phyloP scores from a whole-genome alignment of 1,284 basidiomycete species.

The Naganishia sp. region DNA sequence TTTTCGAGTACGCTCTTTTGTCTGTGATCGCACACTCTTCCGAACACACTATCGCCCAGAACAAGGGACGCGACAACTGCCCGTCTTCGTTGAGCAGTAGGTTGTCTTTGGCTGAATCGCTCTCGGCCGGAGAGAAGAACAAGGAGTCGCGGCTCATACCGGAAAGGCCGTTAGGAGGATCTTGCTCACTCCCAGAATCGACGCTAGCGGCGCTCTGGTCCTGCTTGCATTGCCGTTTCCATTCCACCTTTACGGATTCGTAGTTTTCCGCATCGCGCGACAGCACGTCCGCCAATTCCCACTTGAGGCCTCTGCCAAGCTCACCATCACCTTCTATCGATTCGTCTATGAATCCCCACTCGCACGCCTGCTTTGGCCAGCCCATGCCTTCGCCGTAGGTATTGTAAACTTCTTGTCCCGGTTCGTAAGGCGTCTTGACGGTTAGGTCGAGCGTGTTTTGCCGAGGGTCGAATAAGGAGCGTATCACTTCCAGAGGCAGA shows the following conservation, averaged over 20 bases:
- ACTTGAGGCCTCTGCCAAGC: slow-evolving; percentile 41
- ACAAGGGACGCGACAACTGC: slow-evolving; percentile 26
- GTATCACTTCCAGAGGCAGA: slow-evolving; percentile 35
- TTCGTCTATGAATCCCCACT: slow-evolving; percentile 67
- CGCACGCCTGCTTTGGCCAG: slow-evolving; percentile 68
- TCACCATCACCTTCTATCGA: slow-evolving; percentile 14
- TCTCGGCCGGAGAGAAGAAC: slow-evolving; percentile 8
- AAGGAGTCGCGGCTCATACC: slow-evolving; percentile 9
- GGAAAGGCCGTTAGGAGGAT: not conserved
- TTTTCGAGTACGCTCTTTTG: not conserved
- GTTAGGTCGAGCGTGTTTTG: slow-evolving; percentile 31
- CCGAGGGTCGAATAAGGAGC: slow-evolving; percentile 18
- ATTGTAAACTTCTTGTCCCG: slow-evolving; percentile 73
- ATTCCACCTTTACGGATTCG: slow-evolving; percentile 18
- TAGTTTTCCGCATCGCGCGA: slow-evolving; percentile 31
- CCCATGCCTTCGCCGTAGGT: slow-evolving; percentile 73
- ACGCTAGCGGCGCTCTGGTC: not conserved
- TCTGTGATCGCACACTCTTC: not conserved
- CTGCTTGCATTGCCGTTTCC: slow-evolving; percentile 28
- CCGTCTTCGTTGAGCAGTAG: slow-evolving; percentile 29
- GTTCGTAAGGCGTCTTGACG: slow-evolving; percentile 48
- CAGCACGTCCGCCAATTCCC: slow-evolving; percentile 39
- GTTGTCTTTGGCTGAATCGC: slow-evolving; percentile 10
- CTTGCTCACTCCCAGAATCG: not conserved
- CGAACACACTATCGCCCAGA: slow-evolving; percentile 9